A percentile compares a stretch with the other conserved stretches of the same genome.
Conservation (phyloP, 73 alveolate genomes). For the Uronychia setigera region DNA sequence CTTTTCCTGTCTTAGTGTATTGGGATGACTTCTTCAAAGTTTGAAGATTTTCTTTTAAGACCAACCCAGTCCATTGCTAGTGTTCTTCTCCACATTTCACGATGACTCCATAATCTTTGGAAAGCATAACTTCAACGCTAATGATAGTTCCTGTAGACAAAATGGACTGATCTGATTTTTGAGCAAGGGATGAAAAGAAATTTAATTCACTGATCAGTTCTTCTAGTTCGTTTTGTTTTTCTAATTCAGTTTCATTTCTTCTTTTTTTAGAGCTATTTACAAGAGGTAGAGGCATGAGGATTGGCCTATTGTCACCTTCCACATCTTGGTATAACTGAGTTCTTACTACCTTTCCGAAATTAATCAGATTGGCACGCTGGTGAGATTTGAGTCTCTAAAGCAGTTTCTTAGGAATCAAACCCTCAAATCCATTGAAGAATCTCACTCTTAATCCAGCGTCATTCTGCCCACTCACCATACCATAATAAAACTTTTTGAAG, state of each 20-base stretch:
- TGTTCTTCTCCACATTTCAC: constrained; percentile 18
- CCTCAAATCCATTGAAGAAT: neutral
- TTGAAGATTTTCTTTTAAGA: constrained; percentile 15
- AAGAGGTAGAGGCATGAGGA: neutral
- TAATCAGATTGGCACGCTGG: neutral
- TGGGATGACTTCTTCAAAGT: neutral
- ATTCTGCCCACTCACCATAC: neutral
- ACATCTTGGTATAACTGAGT: neutral
- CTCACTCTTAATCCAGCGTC: neutral
- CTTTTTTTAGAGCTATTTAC: neutral
- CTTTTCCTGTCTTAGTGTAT: constrained; percentile 22
- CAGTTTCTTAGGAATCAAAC: neutral
- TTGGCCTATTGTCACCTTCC: neutral
- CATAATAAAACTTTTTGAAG: neutral
- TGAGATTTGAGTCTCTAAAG: neutral
- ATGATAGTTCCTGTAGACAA: neutral
- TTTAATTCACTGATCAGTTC: neutral
- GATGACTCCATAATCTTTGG: constrained; percentile 38
- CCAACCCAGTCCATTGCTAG: constrained; percentile 29
- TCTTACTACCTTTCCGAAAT: neutral
- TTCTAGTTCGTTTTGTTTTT: neutral
- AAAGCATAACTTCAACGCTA: constrained; percentile 1
- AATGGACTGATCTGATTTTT: neutral
- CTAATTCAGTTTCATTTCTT: neutral
- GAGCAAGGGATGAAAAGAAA: neutral